Conservation (phyloP, 2,329 filamentous ascomycete species). For the Rugonectria rugulosa region DNA sequence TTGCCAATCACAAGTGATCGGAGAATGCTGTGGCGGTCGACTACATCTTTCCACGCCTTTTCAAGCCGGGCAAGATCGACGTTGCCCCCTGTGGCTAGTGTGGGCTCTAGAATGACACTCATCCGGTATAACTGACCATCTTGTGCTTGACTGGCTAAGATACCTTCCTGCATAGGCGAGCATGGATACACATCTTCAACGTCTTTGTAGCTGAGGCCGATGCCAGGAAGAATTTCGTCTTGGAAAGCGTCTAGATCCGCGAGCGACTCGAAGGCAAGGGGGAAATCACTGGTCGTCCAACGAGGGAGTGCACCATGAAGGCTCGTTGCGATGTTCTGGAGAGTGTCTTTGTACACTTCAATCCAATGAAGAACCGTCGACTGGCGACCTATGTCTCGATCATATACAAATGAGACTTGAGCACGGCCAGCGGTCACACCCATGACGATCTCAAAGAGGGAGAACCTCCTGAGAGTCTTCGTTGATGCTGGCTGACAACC, state of each 20-base stretch:
- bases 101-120: neutral
- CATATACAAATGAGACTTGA: neutral
- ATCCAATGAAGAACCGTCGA: neutral
- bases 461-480: neutral
- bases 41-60: too few relatives aligned
- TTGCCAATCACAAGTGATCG: too few relatives aligned
- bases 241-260: constrained; percentile 6
- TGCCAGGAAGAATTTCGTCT: neutral
- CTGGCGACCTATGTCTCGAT: neutral
- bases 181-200: neutral
- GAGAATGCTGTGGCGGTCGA: too few relatives aligned
- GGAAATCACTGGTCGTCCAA: constrained; percentile 39
- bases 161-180: neutral
- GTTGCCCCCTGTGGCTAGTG: neutral
- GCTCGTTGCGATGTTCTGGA: neutral
- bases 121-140: neutral
- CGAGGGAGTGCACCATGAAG: neutral
- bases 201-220: neutral
- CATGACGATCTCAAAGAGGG: neutral
- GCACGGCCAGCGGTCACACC: neutral
- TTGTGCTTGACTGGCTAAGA: neutral
- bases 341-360: neutral
- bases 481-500: neutral
- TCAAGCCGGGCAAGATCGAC: neutral
- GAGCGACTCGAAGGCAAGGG: constrained; percentile 25